phyloP scores from a whole-genome alignment of 225 moss, liverwort and hornwort species.

The Asterella californica region DNA sequence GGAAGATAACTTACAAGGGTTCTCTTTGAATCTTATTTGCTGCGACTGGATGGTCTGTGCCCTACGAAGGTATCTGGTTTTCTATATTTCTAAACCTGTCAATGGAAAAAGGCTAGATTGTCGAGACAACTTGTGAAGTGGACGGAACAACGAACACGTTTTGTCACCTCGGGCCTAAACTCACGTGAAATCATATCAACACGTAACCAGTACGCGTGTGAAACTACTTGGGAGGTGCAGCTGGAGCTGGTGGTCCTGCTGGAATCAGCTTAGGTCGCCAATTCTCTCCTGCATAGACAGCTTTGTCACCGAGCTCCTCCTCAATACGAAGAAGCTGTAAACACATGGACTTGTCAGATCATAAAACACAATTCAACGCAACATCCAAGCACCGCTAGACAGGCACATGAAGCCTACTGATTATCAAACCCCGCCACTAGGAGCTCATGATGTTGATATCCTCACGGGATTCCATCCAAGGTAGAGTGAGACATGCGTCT shows the following conservation, averaged over 20 bases:
- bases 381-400: neutral
- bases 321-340: slow-evolving; percentile 91
- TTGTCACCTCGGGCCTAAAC: neutral
- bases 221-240: slow-evolving; percentile 4
- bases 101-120: neutral
- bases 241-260: neutral
- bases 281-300: slow-evolving; percentile 81
- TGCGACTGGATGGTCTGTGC: neutral
- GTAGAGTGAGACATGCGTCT: neutral
- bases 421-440: neutral
- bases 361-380: neutral
- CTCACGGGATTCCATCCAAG: neutral
- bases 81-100: neutral
- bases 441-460: neutral
- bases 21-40: slow-evolving; percentile 1
- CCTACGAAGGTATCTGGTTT: neutral
- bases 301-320: slow-evolving; percentile 95
- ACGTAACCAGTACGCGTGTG: neutral
- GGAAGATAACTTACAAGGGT: neutral
- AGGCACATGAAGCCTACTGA: neutral
- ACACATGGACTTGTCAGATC: slow-evolving; percentile 2
- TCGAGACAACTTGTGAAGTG: neutral
- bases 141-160: neutral
- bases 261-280: slow-evolving; percentile 55
- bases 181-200: neutral